phyloP scores from a whole-genome alignment of 1,139 yeast genomes.

The Yamadazyma pseudoaaseri region DNA sequence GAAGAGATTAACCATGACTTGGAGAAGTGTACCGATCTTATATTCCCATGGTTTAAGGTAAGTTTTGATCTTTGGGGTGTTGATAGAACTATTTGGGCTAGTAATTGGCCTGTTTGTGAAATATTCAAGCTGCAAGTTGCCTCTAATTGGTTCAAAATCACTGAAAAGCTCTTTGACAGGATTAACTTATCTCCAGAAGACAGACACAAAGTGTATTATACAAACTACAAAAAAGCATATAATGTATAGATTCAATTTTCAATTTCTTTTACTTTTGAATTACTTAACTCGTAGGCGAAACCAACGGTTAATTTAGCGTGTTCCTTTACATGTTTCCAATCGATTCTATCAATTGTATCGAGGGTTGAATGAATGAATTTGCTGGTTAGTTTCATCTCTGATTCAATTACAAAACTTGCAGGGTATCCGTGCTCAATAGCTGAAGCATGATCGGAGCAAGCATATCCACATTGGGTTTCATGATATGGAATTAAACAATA shows the following conservation, averaged over 20 bases:
- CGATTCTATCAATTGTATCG: conserved; percentile 81
- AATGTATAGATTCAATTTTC: conserved; percentile 5
- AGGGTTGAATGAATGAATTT: conserved; percentile 71
- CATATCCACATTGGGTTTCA: conserved; percentile 84
- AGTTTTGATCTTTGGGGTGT: conserved; percentile 27
- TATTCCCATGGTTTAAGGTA: conserved; percentile 30
- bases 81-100: conserved; percentile 35
- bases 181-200: conserved; percentile 9
- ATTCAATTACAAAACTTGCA: conserved; percentile 76
- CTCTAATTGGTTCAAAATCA: conserved; percentile 15
- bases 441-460: conserved; percentile 91
- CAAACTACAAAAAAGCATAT: conserved; percentile 14
- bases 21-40: conserved; percentile 14
- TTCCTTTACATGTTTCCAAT: conserved; percentile 73
- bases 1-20: conserved; percentile 10
- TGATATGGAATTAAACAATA: conserved; percentile 69
- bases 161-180: conserved; percentile 17
- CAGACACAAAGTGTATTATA: conserved; percentile 11
- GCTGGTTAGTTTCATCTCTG: conserved; percentile 60
- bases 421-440: conserved; percentile 85
- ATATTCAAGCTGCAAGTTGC: conserved; percentile 13
- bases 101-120: conserved; percentile 45
- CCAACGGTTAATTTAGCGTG: conserved; percentile 57
- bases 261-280: conserved; percentile 2
- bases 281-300: conserved; percentile 9